Base-by-base conservation (phyloP, 768 basidiomycete genomes). In the Rubroboletus pulcherrimus region DNA sequence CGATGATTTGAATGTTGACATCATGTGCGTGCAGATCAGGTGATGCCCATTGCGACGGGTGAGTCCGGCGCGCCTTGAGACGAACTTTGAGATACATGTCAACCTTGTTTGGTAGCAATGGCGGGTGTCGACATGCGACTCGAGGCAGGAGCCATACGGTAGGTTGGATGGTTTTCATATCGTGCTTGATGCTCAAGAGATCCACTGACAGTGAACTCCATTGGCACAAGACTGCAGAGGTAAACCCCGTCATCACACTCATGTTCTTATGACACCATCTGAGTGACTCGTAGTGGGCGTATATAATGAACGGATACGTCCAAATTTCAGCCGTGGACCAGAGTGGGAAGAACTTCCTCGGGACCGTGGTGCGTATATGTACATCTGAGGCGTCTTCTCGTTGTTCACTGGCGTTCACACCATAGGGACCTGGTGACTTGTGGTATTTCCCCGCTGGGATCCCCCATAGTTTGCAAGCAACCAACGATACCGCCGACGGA, bases 371-470 rank as follows among this genome's bases (percentile, higher is more conserved):
- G 50, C 56, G 76, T 61, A 47, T 56, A 35, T 39, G 21, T 52
- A 21, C 9, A 1, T 24, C 29, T 10, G 8, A 6, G 4, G 7
- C 7, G 9, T 49, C 6, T 12, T 5, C 5, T 41, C 17, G 5
- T 11, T n/a, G 17, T 50, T 51, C 37, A 43, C 21, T 21, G 21
- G 21, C 30, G 12, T 69, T 71, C 63, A 62, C 24, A 60, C 65
- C 38, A 29, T 24, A 74, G 73, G 55, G 67, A 8, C 56, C 65
- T 21, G 74, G 73, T 46, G 82, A 83, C 57, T 55, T 84, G 0
- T 83, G 81, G 81, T 83, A 78, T 58, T 82, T 82, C 62, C 80
- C 81, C 0, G 66, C 81, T 19, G 81, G 81, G 2, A 71, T 74
- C 47, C 82, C 81, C 0, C 82, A 83, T 61, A 68, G 76, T n/a